Percentiles rank a stretch among this genome's conserved stretches.
These are phyloP conservation scores for Populus hybrid DNA, from an alignment of 441 rosid species.

Conservation along the genomic window DNA sequence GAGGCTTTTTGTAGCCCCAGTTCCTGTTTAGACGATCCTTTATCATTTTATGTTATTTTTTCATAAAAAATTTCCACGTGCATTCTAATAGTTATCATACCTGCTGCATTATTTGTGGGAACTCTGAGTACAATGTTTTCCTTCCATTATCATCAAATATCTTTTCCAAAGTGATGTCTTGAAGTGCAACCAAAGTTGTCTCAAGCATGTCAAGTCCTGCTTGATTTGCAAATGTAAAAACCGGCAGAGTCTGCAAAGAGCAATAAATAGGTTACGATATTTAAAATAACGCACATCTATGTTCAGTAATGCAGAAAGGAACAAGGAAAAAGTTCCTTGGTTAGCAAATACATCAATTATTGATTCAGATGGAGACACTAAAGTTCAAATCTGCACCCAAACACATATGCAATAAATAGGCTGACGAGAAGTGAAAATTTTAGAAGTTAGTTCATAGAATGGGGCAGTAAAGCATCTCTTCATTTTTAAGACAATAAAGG, in stretches of 20 bases:
- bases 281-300: not conserved
- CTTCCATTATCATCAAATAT: conserved; percentile 92
- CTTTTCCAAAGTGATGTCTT: conserved; percentile 87
- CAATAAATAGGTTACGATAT: not conserved
- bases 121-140: conserved; percentile 75
- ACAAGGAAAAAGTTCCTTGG: not conserved
- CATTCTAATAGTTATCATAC: conserved; percentile 24
- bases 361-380: not conserved
- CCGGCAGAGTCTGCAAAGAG: conserved; percentile 65
- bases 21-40: not conserved
- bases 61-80: not conserved
- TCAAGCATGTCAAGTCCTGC: conserved; percentile 98
- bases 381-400: not conserved
- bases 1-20: not conserved
- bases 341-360: not conserved
- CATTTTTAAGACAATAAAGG: not conserved
- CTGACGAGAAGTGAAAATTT: not conserved
- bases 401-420: not conserved
- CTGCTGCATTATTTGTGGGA: conserved; percentile 94
- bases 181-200: conserved; percentile 90
- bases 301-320: no score
- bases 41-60: not conserved
- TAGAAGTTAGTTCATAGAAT: not conserved
- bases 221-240: conserved; percentile 90
- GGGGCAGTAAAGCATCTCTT: not conserved